Conservation (phyloP, 2,329 filamentous ascomycete species). For the Paraphaeosphaeria minitans region DNA sequence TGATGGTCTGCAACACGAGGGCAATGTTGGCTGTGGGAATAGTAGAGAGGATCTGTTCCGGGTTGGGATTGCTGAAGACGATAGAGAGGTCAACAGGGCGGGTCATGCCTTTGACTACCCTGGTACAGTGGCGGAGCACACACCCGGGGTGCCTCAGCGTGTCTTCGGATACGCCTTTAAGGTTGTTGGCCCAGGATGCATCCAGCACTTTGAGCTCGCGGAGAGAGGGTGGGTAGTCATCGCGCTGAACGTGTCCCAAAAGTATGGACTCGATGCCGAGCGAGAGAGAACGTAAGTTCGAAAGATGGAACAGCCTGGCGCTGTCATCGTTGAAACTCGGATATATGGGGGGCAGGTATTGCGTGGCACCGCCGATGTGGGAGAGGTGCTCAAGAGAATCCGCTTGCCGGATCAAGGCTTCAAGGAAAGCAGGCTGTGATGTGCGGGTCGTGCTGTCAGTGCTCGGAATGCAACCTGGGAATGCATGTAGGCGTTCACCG, state of each 20-base stretch:
- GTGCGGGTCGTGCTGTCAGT: constrained; percentile 25
- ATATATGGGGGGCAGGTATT: constrained; percentile 9
- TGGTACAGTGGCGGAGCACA: constrained; percentile 19
- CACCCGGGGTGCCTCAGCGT: constrained; percentile 15
- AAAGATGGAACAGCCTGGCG: constrained; percentile 26
- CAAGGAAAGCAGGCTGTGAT: constrained; percentile 31
- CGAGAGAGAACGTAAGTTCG: constrained; percentile 33
- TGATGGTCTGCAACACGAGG: constrained; percentile 20
- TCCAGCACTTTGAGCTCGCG: constrained; percentile 35
- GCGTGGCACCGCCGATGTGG: constrained; percentile 33
- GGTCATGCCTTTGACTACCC: constrained; percentile 4
- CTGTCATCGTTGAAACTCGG: neutral
- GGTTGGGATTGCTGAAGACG: constrained; percentile 2
- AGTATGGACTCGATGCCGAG: constrained; percentile 37
- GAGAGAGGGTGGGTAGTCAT: constrained; percentile 32
- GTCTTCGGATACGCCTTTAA: constrained; percentile 20
- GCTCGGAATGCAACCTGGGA: constrained; percentile 29
- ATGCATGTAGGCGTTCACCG: constrained; percentile 39
- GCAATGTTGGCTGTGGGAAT: constrained; percentile 14
- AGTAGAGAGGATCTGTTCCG: constrained; percentile 10
- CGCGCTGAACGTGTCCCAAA: constrained; percentile 28
- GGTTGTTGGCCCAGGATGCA: constrained; percentile 26
- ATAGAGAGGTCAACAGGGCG: constrained; percentile 8
- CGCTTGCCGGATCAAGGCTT: constrained; percentile 37
- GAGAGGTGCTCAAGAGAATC: constrained; percentile 36